phyloP scores from a whole-genome alignment of 75 land plant genomes.

The Chamaecyparis obtusa region DNA sequence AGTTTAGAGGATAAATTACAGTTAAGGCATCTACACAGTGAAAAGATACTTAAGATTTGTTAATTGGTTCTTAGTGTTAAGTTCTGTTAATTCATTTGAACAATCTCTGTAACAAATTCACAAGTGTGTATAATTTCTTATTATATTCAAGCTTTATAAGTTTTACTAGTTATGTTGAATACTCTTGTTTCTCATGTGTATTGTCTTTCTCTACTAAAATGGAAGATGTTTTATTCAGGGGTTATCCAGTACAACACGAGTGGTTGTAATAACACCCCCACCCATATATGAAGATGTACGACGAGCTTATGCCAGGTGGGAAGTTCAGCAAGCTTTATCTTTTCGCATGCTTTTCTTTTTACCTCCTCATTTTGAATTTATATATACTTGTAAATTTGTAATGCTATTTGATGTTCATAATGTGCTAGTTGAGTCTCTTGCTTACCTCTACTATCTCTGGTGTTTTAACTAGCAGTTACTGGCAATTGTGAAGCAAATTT shows the following conservation, averaged over 20 bases:
- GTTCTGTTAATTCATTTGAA: neutral
- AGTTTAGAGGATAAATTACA: neutral
- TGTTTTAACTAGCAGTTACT: neutral
- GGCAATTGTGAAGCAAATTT: neutral
- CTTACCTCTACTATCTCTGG: neutral
- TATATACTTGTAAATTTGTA: neutral
- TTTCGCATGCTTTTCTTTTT: neutral
- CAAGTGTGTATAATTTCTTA: neutral
- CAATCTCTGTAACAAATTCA: neutral
- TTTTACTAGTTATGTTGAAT: neutral
- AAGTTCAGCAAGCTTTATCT: neutral
- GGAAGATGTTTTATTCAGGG: slow-evolving; percentile 11
- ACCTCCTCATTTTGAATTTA: neutral
- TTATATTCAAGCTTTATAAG: neutral
- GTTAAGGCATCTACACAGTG: neutral
- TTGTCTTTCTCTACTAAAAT: neutral
- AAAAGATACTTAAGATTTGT: neutral
- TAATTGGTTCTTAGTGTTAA: neutral
- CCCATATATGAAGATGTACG: slow-evolving; percentile 41
- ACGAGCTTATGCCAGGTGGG: slow-evolving; percentile 15
- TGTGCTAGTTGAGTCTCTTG: neutral
- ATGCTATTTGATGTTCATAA: neutral
- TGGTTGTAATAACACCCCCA: slow-evolving; percentile 44
- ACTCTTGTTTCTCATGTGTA: neutral
- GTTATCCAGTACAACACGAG: slow-evolving; percentile 35